Evolutionary conservation across 2,329 filamentous ascomycete species (phyloP).

Genomic region (Trichoderma gracile): DNA sequence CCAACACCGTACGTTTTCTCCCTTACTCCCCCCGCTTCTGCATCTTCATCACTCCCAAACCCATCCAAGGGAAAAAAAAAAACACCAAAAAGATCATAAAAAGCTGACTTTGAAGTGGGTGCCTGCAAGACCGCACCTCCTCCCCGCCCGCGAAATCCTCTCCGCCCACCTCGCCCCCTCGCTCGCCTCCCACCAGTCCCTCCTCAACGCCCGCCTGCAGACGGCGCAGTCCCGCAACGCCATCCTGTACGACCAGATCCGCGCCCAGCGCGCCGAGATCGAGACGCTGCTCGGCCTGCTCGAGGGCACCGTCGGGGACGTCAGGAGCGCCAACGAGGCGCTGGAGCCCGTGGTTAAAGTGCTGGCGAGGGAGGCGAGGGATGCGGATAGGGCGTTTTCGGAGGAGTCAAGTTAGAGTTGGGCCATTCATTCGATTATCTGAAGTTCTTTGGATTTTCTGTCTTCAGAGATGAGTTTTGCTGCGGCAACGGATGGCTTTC

Average conservation of each 20-base stretch:
- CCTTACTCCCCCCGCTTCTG: neutral
- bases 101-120: too few species aligned
- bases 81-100: too few species aligned
- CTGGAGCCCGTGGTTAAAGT: constrained; percentile 50
- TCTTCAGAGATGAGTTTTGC: neutral
- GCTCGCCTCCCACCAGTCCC: constrained; percentile 54
- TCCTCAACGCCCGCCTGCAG: constrained; percentile 58
- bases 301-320: constrained; percentile 55
- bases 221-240: constrained; percentile 60
- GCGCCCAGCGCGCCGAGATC: constrained; percentile 57
- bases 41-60: too few species aligned
- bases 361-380: constrained; percentile 52
- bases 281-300: constrained; percentile 51
- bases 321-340: constrained; percentile 53
- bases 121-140: constrained; percentile 56
- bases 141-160: constrained; percentile 54
- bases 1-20: constrained; percentile 48
- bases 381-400: constrained; percentile 26
- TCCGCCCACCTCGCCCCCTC: constrained; percentile 57
- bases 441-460: neutral
- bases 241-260: constrained; percentile 52
- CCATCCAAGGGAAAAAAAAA: too few species aligned
- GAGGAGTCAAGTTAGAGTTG: neutral
- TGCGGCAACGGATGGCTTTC: too few species aligned
- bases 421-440: neutral